Percentiles rank a stretch among this genome's conserved stretches.
phyloP scores from a whole-genome alignment of 1,139 yeast genomes.

The Lodderomyces theae region DNA sequence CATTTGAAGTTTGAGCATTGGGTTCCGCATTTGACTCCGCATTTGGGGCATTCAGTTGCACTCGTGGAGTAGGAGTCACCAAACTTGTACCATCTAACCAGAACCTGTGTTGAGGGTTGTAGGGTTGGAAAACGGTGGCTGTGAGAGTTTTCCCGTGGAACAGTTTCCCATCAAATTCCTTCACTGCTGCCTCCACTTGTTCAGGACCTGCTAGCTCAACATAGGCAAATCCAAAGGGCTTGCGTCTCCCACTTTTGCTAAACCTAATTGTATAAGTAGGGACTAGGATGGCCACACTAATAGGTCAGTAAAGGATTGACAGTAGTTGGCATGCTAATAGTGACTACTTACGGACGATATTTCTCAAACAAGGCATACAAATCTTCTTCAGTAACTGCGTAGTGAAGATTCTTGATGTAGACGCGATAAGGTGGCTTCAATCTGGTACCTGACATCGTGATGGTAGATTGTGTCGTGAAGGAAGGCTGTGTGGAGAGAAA shows the following conservation, averaged over 20 bases:
- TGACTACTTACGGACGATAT: slow-evolving; percentile 36
- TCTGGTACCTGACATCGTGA: too few species aligned
- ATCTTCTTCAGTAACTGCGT: slow-evolving; percentile 68
- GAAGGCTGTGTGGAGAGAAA: too few species aligned
- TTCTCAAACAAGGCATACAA: slow-evolving; percentile 69
- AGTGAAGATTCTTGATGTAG: slow-evolving; percentile 84
- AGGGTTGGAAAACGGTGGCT: slow-evolving; percentile 41
- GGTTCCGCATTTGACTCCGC: too few species aligned
- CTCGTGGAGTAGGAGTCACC: too few species aligned
- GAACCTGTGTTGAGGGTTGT: slow-evolving; percentile 1
- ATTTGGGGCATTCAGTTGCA: too few species aligned
- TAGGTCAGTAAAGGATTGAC: slow-evolving; percentile 4
- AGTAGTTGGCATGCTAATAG: background rate
- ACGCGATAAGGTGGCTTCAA: slow-evolving; percentile 33
- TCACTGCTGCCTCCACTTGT: slow-evolving; percentile 47
- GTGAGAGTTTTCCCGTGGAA: slow-evolving; percentile 38
- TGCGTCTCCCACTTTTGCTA: slow-evolving; percentile 34
- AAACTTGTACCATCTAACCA: background rate
- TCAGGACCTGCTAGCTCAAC: slow-evolving; percentile 55
- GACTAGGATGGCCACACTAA: slow-evolving; percentile 43
- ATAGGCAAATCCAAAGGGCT: slow-evolving; percentile 63
- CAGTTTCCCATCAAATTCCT: slow-evolving; percentile 36
- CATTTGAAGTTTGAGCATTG: too few species aligned
- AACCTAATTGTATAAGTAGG: slow-evolving; percentile 56
- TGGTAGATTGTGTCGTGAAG: too few species aligned